A percentile compares a stretch with the other conserved stretches of the same genome.
Evolutionary conservation across 306 rosid species (phyloP).

Genomic region (Lupinus albus): DNA sequence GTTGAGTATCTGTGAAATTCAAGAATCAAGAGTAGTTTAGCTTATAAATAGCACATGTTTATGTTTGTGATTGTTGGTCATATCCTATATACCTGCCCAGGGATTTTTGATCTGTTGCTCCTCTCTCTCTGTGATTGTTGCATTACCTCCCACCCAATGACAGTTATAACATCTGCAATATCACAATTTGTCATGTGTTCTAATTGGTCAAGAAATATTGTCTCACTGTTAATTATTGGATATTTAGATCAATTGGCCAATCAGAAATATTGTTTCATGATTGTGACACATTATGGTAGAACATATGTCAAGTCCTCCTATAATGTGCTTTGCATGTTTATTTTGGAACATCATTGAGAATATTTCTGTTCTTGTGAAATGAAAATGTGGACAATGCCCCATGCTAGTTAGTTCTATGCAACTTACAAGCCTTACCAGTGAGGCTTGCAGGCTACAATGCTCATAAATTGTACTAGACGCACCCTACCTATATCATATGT

Average conservation of each 20-base stretch:
- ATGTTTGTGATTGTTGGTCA: constrained; percentile 34
- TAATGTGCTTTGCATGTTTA: neutral
- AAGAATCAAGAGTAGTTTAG: constrained; percentile 52
- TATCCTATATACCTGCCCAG: constrained; percentile 30
- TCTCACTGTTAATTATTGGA: too few relatives aligned
- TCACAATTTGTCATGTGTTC: too few relatives aligned
- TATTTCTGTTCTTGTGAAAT: neutral
- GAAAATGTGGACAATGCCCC: neutral
- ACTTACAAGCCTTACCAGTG: neutral
- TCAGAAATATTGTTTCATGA: too few relatives aligned
- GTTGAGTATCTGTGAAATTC: constrained; percentile 53
- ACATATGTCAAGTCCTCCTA: too few relatives aligned
- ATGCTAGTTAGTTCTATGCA: neutral
- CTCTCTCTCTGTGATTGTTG: neutral
- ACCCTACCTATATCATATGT: neutral
- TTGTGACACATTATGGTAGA: too few relatives aligned
- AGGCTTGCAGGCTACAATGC: constrained; percentile 5
- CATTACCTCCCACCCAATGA: neutral
- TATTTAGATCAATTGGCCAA: too few relatives aligned
- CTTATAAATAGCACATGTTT: constrained; percentile 39
- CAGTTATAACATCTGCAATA: too few relatives aligned
- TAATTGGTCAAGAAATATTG: too few relatives aligned
- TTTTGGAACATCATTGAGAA: constrained; percentile 25
- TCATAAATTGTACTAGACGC: neutral
- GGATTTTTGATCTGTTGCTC: constrained; percentile 26